These are phyloP conservation scores for Cicer chorassanicum DNA, from an alignment of 306 rosid species.

Conservation along the genomic window DNA sequence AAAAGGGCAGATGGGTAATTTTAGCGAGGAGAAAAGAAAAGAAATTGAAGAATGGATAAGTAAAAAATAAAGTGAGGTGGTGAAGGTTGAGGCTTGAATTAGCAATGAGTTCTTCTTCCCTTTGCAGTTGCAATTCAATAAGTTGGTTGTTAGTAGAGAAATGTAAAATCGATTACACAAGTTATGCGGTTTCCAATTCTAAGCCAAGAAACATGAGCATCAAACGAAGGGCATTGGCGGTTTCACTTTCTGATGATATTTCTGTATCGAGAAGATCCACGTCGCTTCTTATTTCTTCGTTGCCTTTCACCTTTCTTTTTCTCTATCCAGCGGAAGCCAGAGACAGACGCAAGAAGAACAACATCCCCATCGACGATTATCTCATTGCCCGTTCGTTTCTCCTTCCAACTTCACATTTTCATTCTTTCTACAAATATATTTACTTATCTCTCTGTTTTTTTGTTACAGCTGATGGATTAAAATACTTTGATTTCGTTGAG, in stretches of 20 bases:
- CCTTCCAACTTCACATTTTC: neutral
- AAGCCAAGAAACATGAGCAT: neutral
- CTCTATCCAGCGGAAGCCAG: constrained; percentile 59
- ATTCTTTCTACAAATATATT: too few relatives aligned
- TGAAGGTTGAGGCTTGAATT: neutral
- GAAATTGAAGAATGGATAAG: constrained; percentile 22
- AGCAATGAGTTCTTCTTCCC: constrained; percentile 33
- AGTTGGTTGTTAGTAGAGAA: neutral
- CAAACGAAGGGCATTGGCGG: neutral
- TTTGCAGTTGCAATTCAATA: constrained; percentile 9
- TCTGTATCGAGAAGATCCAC: constrained; percentile 68
- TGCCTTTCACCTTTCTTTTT: constrained; percentile 55
- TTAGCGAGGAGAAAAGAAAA: neutral
- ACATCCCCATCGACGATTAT: constrained; percentile 74
- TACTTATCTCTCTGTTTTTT: neutral
- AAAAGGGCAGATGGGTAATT: constrained; percentile 41
- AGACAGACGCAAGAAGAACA: constrained; percentile 73
- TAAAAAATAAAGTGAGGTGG: constrained; percentile 9
- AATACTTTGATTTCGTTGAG: constrained; percentile 82
- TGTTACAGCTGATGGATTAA: constrained; percentile 74
- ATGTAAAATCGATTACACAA: constrained; percentile 18
- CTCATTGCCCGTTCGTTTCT: constrained; percentile 58
- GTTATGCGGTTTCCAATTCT: neutral
- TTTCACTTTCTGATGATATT: constrained; percentile 20
- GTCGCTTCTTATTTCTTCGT: constrained; percentile 62